Evolutionary conservation across 257 asterid species (phyloP), one percentile per base, ranked within the genome.

Genomic region (Nicotiana knightiana): DNA sequence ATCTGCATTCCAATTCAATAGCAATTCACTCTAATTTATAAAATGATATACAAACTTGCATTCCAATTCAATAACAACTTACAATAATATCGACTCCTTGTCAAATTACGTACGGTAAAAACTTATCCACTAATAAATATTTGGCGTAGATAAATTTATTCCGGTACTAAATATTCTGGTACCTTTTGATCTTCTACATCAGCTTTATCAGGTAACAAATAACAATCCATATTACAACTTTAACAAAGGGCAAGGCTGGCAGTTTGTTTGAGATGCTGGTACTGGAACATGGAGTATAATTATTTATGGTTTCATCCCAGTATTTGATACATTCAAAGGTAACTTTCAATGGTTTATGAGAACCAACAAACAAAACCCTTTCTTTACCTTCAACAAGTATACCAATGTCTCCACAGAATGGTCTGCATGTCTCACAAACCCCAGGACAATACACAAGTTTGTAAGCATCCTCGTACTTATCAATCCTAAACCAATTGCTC

Each of bases 361-460:
- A 57, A 57, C 78, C 67, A 5, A 76, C 18, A 35, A 35, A 54
- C 77, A 76, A 63, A 21, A 32, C 35, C 16, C 68, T n/a, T 6
- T 64, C 24, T 32, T 63, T 76, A 58, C 11, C 9, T 3, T 54
- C 28, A 5, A 15, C 48, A 28, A 83, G 16, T 21, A 43, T 48
- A 6, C 84, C 81, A 71, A 79, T 35, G 8, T 26, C 30, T 21
- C 84, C 48, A 71, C 86, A 84, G 0, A 48, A 30, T 1, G 77
- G 73, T n/a, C 68, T 84, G 6, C 80, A 63, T 1, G 17, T 18
- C 15, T 79, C 48, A 53, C 81, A 84, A 11, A 84, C 83, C 6
- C 81, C 4, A 12, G 84, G 81, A 32, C 68, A 84, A 37, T 2
- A 68, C 2, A 26, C 15, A 12, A 79, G 63, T 6, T 37, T 30